phyloP scores from a whole-genome alignment of 2,329 filamentous ascomycete species.

The Pestalotiopsis sp. region DNA sequence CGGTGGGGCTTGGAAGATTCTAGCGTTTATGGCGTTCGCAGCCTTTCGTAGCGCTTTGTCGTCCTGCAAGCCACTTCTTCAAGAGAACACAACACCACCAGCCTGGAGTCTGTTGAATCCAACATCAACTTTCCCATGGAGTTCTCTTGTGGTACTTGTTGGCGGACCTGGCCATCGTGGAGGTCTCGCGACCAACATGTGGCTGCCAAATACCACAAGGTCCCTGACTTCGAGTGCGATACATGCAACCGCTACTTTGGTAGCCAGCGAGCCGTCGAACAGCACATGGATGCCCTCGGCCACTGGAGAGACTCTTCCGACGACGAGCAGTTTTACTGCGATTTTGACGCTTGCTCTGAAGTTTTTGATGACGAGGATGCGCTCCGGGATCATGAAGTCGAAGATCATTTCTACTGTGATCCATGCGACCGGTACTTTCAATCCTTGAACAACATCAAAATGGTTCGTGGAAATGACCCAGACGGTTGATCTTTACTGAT shows the following conservation, averaged over 20 bases:
- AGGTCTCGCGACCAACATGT: background rate
- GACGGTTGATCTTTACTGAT: background rate
- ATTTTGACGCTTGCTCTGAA: background rate
- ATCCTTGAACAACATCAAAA: background rate
- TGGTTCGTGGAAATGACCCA: background rate
- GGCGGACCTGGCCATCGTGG: background rate
- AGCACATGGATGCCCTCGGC: background rate
- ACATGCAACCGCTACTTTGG: background rate
- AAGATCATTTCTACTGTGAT: background rate
- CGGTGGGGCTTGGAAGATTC: background rate
- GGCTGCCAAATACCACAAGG: background rate
- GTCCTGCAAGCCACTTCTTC: background rate
- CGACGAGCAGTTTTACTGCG: background rate
- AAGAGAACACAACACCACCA: background rate
- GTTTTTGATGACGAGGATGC: background rate
- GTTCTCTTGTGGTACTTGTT: background rate
- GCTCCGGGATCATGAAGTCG: background rate
- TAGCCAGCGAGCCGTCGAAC: background rate
- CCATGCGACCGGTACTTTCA: background rate
- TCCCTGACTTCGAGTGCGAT: background rate
- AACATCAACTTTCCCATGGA: background rate
- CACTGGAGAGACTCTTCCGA: background rate
- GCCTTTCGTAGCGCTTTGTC: background rate
- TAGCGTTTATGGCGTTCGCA: background rate
- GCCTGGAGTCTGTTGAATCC: background rate